phyloP scores from a whole-genome alignment of 139 green algal genomes.

The Micractinium sp. region DNA sequence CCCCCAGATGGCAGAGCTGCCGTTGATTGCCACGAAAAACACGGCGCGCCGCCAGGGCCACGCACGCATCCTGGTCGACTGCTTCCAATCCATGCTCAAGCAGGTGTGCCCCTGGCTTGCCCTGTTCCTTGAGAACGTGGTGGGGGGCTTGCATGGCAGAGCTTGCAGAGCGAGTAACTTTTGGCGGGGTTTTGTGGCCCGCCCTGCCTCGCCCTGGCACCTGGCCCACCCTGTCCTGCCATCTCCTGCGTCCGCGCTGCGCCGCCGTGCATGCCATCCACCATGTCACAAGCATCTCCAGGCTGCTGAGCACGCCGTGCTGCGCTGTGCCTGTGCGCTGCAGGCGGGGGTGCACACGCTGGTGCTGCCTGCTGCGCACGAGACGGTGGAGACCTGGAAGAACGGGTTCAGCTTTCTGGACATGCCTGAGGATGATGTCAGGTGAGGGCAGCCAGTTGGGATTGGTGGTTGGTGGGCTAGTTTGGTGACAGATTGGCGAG shows the following conservation, averaged over 20 bases:
- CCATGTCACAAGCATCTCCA: not conserved
- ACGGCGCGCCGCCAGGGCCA: constrained; percentile 63
- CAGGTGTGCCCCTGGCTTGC: not conserved
- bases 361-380: constrained; percentile 58
- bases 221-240: not conserved
- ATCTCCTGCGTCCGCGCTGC: not conserved
- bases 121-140: not conserved
- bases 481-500: too few species aligned
- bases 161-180: not conserved
- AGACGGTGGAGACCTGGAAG: constrained; percentile 66
- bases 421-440: constrained; percentile 58
- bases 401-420: constrained; percentile 64
- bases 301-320: constrained; percentile 19
- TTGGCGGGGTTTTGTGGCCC: not conserved
- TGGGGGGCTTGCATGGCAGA: not conserved
- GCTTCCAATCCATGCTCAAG: constrained; percentile 23
- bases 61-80: constrained; percentile 24
- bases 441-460: too few species aligned
- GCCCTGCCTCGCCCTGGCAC: too few species aligned
- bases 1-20: constrained; percentile 82
- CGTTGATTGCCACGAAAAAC: constrained; percentile 86
- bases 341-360: constrained; percentile 60
- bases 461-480: too few species aligned
- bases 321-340: constrained; percentile 16
- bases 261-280: not conserved